A percentile compares a stretch with the other conserved stretches of the same genome.
These are phyloP conservation scores for Penicillium freii DNA, from an alignment of 2,329 filamentous ascomycete genomes.

Conservation along the genomic window DNA sequence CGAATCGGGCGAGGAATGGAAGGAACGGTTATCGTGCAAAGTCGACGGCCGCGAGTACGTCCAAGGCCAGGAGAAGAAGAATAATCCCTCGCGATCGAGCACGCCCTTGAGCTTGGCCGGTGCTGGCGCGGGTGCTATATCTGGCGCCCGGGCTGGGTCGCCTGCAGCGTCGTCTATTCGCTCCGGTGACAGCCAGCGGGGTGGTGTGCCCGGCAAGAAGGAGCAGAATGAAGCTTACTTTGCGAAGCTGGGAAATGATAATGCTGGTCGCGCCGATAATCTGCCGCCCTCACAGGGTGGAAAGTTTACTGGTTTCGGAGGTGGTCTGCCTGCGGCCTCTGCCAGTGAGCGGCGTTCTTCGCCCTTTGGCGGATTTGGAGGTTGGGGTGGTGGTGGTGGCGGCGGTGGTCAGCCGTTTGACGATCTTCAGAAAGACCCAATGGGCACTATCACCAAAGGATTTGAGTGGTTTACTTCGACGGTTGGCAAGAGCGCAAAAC, in stretches of 20 bases:
- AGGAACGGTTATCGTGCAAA: slow-evolving; percentile 81
- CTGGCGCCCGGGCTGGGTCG: slow-evolving; percentile 19
- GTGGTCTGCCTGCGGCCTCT: slow-evolving; percentile 59
- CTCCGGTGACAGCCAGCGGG: slow-evolving; percentile 25
- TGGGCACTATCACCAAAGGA: slow-evolving; percentile 83
- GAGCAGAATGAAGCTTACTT: slow-evolving; percentile 84
- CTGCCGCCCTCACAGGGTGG: slow-evolving; percentile 87
- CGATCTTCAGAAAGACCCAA: slow-evolving; percentile 86
- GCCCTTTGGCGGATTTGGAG: slow-evolving; percentile 23
- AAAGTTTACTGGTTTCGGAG: slow-evolving; percentile 90
- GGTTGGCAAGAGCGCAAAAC: slow-evolving; percentile 86
- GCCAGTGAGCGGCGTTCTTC: slow-evolving; percentile 26
- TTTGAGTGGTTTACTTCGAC: slow-evolving; percentile 92
- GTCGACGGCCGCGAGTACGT: slow-evolving; percentile 87
- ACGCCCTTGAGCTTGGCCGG: slow-evolving; percentile 26
- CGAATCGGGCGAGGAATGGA: slow-evolving; percentile 91
- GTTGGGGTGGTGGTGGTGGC: slow-evolving; percentile 23
- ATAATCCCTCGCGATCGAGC: slow-evolving; percentile 35
- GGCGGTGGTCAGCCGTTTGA: slow-evolving; percentile 64
- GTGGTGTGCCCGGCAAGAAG: slow-evolving; percentile 53
- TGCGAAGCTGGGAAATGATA: slow-evolving; percentile 76
- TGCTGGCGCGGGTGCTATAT: not conserved
- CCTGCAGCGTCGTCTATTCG: slow-evolving; percentile 25
- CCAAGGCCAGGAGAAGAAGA: slow-evolving; percentile 61
- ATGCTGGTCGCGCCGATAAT: slow-evolving; percentile 70